A percentile compares a stretch with the other conserved stretches of the same genome.
Conservation (phyloP, 768 basidiomycete genomes). For the Boletus huronensis region DNA sequence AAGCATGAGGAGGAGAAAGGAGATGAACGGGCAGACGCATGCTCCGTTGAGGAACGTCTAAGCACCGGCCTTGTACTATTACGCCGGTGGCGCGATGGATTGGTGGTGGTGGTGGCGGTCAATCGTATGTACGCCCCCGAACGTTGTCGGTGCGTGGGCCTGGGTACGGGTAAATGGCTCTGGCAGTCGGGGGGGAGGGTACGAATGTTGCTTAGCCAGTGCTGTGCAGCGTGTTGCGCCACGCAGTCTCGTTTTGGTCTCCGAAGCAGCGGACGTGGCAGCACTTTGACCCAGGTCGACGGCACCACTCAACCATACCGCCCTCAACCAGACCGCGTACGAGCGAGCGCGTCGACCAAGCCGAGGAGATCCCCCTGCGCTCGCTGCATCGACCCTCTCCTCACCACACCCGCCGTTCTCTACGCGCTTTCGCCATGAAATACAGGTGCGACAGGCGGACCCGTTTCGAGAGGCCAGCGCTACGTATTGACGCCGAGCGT, state of each 20-base stretch:
- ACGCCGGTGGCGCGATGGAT: background rate
- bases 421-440: conserved; percentile 29
- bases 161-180: background rate
- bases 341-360: conserved; percentile 1
- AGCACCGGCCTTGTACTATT: background rate
- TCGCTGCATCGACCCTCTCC: conserved; percentile 1
- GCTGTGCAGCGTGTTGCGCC: too few species aligned
- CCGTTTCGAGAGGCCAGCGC: background rate
- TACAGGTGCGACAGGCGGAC: conserved; percentile 30
- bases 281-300: background rate
- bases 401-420: background rate
- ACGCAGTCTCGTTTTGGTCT: too few species aligned
- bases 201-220: too few species aligned
- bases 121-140: too few species aligned
- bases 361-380: conserved; percentile 28
- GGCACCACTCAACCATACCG: conserved; percentile 5
- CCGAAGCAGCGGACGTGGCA: conserved; percentile 1
- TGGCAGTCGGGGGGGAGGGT: too few species aligned
- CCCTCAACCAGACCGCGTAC: conserved; percentile 1
- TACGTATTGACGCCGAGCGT: background rate
- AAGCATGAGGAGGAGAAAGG: background rate
- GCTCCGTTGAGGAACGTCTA: background rate
- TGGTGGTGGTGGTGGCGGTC: background rate
- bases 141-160: background rate
- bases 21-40: background rate